A percentile compares a stretch with the other conserved stretches of the same genome.
phyloP scores from a whole-genome alignment of 2,329 filamentous ascomycete genomes.

The Truncatella angustata region DNA sequence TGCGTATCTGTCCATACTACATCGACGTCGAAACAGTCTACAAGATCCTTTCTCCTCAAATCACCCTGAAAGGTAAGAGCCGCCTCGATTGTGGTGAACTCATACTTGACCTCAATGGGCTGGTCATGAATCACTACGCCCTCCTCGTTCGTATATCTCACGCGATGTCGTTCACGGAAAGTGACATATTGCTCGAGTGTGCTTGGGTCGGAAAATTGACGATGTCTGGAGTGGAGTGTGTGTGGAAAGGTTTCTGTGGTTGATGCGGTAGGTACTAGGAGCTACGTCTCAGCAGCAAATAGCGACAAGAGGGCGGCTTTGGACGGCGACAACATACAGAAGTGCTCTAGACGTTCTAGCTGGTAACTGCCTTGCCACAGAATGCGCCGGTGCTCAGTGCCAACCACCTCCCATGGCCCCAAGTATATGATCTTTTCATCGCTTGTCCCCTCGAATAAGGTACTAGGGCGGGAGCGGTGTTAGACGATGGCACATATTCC shows the following conservation, averaged over 20 bases:
- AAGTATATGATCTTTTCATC: conserved; percentile 50
- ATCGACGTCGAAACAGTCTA: conserved; percentile 52
- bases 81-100: conserved; percentile 47
- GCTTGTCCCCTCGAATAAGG: conserved; percentile 47
- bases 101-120: conserved; percentile 46
- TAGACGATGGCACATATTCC: not conserved
- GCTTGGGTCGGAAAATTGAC: conserved; percentile 47
- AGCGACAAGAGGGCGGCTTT: conserved; percentile 4
- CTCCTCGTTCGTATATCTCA: conserved; percentile 46
- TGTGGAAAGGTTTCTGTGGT: conserved; percentile 45
- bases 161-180: conserved; percentile 46
- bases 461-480: conserved; percentile 31
- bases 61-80: conserved; percentile 50
- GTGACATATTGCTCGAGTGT: conserved; percentile 49
- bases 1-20: conserved; percentile 52
- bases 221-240: conserved; percentile 49
- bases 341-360: conserved; percentile 51
- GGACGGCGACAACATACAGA: conserved; percentile 33
- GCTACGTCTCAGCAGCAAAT: not conserved
- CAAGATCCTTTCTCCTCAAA: conserved; percentile 43
- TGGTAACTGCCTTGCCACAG: conserved; percentile 53
- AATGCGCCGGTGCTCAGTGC: conserved; percentile 46
- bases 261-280: conserved; percentile 42
- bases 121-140: conserved; percentile 48
- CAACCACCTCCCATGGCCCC: conserved; percentile 52